phyloP scores from a whole-genome alignment of 164 flowering plant species.

The Chloranthus sessilifolius region DNA sequence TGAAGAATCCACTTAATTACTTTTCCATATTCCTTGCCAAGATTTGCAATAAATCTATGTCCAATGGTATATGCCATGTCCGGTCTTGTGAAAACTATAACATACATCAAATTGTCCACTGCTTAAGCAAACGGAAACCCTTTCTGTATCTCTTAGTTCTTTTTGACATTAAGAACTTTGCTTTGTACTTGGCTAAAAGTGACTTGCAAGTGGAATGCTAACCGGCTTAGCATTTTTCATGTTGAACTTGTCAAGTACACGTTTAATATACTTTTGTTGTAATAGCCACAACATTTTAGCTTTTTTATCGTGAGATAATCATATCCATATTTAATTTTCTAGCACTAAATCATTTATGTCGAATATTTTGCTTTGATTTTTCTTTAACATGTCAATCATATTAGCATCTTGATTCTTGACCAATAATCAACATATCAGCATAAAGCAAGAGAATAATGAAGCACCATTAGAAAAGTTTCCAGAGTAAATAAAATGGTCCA shows the following conservation, averaged over 20 bases:
- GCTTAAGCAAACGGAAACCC: not conserved
- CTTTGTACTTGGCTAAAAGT: not conserved
- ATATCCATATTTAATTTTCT: not conserved
- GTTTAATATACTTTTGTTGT: not conserved
- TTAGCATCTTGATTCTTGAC: too few relatives aligned
- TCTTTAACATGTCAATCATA: not conserved
- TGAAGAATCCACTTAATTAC: not conserved
- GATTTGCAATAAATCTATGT: not conserved
- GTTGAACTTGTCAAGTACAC: not conserved
- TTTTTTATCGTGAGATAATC: not conserved
- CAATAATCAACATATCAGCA: too few relatives aligned
- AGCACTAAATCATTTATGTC: not conserved
- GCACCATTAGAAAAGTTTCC: too few relatives aligned
- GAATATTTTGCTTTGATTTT: not conserved
- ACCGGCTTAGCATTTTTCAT: not conserved
- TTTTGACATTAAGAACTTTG: not conserved
- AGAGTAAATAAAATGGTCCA: too few relatives aligned
- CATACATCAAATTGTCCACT: slow-evolving; percentile 4
- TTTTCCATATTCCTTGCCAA: not conserved
- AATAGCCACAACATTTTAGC: slow-evolving; percentile 1
- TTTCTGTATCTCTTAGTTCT: slow-evolving; percentile 2
- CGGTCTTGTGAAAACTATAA: not conserved
- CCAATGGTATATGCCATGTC: slow-evolving; percentile 5
- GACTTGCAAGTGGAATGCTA: slow-evolving; percentile 5
- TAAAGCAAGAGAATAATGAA: too few relatives aligned